These are phyloP conservation scores for Vitis hybrid DNA, from an alignment of 177 flowering plant genomes.

Conservation along the genomic window DNA sequence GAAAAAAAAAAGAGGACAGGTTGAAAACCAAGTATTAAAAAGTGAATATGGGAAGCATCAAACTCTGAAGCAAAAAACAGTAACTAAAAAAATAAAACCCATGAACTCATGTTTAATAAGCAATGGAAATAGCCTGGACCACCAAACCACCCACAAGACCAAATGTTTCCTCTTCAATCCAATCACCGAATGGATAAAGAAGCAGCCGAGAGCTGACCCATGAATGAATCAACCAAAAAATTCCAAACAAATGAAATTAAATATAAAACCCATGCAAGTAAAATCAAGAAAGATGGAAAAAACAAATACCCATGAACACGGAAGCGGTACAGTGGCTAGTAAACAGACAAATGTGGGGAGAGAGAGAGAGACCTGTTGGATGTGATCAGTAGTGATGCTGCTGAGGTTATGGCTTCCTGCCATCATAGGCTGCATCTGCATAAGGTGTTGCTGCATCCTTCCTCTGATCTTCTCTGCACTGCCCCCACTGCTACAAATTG, in stretches of 20 bases:
- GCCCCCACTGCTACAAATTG: not conserved
- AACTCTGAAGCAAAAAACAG: not conserved
- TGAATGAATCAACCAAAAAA: not conserved
- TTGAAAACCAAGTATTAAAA: not conserved
- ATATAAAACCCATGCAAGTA: not conserved
- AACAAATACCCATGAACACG: not conserved
- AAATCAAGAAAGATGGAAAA: not conserved
- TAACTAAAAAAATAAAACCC: not conserved
- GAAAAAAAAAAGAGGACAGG: not conserved
- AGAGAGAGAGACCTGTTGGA: conserved; percentile 18
- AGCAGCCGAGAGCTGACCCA: not conserved
- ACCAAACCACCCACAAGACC: not conserved
- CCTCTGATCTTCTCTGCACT: not conserved
- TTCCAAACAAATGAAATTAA: not conserved
- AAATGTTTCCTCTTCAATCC: not conserved
- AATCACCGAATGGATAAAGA: too few species aligned
- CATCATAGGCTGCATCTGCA: conserved; percentile 17
- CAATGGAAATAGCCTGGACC: not conserved
- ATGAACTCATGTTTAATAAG: not conserved
- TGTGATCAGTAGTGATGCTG: conserved; percentile 18
- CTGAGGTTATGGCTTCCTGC: conserved; percentile 12
- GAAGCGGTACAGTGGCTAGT: not conserved
- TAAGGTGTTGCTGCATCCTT: conserved; percentile 4
- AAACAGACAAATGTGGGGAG: not conserved
- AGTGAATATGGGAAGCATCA: not conserved